Conservation (phyloP, 2,329 filamentous ascomycete species). For the Domatiomyces globalis region DNA sequence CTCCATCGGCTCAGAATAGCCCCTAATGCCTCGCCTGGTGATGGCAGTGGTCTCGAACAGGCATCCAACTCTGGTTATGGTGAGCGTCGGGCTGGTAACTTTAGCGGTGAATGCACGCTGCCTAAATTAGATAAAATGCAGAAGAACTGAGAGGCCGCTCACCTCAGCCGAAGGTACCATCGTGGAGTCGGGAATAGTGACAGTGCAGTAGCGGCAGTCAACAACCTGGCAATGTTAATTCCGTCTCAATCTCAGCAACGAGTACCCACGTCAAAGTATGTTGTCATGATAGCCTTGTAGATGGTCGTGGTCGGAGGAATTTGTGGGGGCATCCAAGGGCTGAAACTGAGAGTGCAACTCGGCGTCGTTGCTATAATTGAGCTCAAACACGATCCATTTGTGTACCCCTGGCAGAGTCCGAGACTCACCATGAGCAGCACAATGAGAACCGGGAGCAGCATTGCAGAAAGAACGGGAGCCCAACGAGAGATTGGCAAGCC, state of each 20-base stretch:
- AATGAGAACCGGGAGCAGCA: neutral
- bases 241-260: neutral
- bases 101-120: slow-evolving; percentile 13
- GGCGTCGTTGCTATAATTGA: neutral
- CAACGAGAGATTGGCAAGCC: neutral
- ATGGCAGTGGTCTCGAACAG: slow-evolving; percentile 8
- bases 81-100: slow-evolving; percentile 10
- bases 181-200: slow-evolving; percentile 14
- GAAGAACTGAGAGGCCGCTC: neutral
- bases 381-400: neutral
- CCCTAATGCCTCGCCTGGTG: slow-evolving; percentile 6
- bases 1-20: neutral
- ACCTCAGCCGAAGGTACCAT: slow-evolving; percentile 1
- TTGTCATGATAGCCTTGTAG: slow-evolving; percentile 15
- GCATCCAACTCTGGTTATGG: slow-evolving; percentile 14
- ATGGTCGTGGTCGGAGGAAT: slow-evolving; percentile 14
- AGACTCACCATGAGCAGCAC: neutral
- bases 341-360: slow-evolving; percentile 12
- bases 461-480: neutral
- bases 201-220: slow-evolving; percentile 14
- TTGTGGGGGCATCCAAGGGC: slow-evolving; percentile 12
- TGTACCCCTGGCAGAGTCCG: neutral
- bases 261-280: slow-evolving; percentile 10
- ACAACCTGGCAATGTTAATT: slow-evolving; percentile 11
- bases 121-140: neutral